These are phyloP conservation scores for Scutellaria minor DNA, from an alignment of 257 asterid species.

Conservation along the genomic window DNA sequence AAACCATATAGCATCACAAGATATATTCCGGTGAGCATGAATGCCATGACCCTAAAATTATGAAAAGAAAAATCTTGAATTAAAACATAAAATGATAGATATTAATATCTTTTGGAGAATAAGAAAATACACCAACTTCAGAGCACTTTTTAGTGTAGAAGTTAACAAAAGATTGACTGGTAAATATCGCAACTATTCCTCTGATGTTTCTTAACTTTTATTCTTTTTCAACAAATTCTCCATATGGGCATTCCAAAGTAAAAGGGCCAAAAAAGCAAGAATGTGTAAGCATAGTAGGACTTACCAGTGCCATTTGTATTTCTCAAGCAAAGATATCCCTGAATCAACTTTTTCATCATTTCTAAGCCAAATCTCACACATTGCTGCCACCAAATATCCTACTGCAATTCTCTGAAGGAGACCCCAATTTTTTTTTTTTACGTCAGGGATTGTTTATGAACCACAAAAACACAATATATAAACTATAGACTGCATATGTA, in stretches of 20 bases:
- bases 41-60: conserved; percentile 52
- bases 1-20: conserved; percentile 57
- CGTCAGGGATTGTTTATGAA: not conserved
- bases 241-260: not conserved
- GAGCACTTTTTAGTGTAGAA: no score
- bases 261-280: not conserved
- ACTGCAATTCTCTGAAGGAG: conserved; percentile 62
- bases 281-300: conserved; percentile 24
- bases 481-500: not conserved
- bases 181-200: no score
- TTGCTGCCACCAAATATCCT: conserved; percentile 59
- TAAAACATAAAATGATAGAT: conserved; percentile 8
- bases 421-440: not conserved
- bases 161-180: no score
- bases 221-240: not conserved
- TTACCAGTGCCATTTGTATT: conserved; percentile 68
- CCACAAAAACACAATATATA: conserved; percentile 1
- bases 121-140: conserved; percentile 1
- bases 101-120: not conserved
- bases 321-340: conserved; percentile 59
- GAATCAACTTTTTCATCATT: conserved; percentile 58
- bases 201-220: not conserved
- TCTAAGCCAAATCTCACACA: conserved; percentile 79
- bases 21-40: conserved; percentile 51
- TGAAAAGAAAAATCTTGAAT: not conserved